A percentile compares a stretch with the other conserved stretches of the same genome.
These are phyloP conservation scores for Phytophthora brassicae DNA, from an alignment of 352 stramenopile genomes.

Conservation along the genomic window DNA sequence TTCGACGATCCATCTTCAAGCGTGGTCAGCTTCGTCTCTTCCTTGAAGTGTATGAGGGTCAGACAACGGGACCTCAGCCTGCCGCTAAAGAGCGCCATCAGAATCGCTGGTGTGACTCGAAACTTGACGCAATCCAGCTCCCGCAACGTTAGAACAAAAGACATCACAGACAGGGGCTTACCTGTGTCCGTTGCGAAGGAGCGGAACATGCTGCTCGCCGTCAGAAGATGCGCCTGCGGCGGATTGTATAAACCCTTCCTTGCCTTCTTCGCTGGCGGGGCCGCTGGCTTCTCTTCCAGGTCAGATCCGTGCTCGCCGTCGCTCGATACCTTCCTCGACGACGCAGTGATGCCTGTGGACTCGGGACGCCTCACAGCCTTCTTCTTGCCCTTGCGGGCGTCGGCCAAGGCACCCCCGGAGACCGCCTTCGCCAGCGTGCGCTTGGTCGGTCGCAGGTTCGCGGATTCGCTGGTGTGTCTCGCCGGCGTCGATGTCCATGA, in stretches of 20 bases:
- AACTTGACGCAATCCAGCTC: constrained; percentile 19
- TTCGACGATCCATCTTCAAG: constrained; percentile 8
- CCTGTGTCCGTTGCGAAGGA: background rate
- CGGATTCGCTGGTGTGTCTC: constrained; percentile 1
- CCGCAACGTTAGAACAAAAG: constrained; percentile 17
- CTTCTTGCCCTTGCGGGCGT: constrained; percentile 8
- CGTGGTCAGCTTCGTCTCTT: too few species aligned
- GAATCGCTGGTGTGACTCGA: background rate
- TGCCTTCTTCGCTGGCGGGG: background rate
- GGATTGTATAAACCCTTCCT: constrained; percentile 12
- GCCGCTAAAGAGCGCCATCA: constrained; percentile 20
- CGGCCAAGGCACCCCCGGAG: background rate
- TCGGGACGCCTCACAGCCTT: background rate
- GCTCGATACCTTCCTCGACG: too few species aligned
- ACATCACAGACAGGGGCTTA: constrained; percentile 14
- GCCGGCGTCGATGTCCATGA: constrained; percentile 5
- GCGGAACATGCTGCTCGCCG: constrained; percentile 10
- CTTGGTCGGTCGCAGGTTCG: background rate
- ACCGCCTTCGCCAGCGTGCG: background rate
- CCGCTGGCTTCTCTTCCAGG: background rate
- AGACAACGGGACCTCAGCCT: background rate
- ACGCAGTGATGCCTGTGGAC: background rate
- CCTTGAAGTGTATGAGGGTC: too few species aligned
- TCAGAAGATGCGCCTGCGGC: constrained; percentile 15
- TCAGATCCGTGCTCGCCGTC: background rate